Conservation (phyloP, 441 rosid species). For the Syzygium syzygioides region DNA sequence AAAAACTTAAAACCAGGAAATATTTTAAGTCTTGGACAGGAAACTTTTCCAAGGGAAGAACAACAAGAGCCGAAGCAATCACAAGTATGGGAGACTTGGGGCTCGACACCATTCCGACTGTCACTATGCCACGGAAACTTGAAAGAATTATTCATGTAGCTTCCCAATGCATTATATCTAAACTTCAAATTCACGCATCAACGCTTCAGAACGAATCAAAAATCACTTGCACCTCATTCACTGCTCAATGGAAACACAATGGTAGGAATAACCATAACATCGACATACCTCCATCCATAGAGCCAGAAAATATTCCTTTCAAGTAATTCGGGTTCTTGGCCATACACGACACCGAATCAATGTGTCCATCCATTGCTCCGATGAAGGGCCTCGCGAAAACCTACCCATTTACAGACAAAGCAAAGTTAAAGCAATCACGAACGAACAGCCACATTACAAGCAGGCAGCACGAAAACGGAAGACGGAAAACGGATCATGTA, state of each 20-base stretch:
- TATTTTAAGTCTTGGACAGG: background rate
- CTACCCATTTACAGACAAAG: constrained; percentile 22
- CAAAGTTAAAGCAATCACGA: background rate
- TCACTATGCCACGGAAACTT: background rate
- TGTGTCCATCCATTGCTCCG: constrained; percentile 96
- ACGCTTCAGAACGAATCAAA: background rate
- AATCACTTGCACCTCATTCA: background rate
- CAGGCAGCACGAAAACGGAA: background rate
- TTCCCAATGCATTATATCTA: background rate
- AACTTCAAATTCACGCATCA: background rate
- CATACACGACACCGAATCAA: constrained; percentile 85
- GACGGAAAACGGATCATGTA: background rate
- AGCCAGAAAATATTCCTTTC: constrained; percentile 87
- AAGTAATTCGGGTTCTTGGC: constrained; percentile 89
- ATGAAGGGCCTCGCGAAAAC: constrained; percentile 89
- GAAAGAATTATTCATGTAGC: background rate
- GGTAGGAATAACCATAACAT: background rate
- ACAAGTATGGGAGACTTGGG: background rate
- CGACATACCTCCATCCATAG: constrained; percentile 87
- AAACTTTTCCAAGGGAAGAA: background rate
- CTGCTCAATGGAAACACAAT: background rate
- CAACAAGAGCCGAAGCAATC: background rate
- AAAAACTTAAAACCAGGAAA: background rate
- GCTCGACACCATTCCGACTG: background rate
- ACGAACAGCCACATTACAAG: background rate